phyloP scores from a whole-genome alignment of 208 protist genomes.

The Leptomonas pyrrhocoris region DNA sequence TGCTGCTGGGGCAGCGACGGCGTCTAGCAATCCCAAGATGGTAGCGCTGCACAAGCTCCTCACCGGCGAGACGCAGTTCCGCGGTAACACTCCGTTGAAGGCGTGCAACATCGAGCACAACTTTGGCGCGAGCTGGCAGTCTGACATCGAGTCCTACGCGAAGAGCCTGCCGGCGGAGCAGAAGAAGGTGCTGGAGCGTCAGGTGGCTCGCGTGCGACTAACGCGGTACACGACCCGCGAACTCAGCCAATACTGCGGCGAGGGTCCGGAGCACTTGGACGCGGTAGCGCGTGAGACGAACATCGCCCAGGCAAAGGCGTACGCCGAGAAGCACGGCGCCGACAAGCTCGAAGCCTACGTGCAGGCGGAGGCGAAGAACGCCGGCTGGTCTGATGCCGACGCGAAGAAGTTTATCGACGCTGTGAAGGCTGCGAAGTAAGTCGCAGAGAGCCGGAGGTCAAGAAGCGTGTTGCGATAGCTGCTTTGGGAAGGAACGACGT shows the following conservation, averaged over 20 bases:
- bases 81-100: constrained; percentile 87
- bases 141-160: constrained; percentile 76
- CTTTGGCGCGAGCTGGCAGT: constrained; percentile 83
- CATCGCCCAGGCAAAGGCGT: constrained; percentile 73
- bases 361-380: constrained; percentile 75
- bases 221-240: constrained; percentile 91
- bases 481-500: constrained; percentile 10
- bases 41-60: constrained; percentile 85
- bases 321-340: constrained; percentile 62
- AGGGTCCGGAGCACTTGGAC: constrained; percentile 76
- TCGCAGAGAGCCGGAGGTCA: background rate
- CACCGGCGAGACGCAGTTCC: constrained; percentile 82
- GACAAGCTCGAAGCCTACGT: constrained; percentile 83
- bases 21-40: constrained; percentile 70
- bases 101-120: constrained; percentile 87
- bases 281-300: constrained; percentile 74
- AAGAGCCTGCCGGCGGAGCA: constrained; percentile 71
- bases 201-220: constrained; percentile 76
- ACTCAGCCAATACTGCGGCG: constrained; percentile 77
- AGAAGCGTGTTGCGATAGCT: background rate
- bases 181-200: constrained; percentile 72
- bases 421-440: constrained; percentile 80
- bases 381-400: constrained; percentile 82
- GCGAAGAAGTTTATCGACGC: constrained; percentile 82
- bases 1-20: constrained; percentile 26